phyloP scores from a whole-genome alignment of 768 basidiomycete genomes.

The Leccinum boreale region DNA sequence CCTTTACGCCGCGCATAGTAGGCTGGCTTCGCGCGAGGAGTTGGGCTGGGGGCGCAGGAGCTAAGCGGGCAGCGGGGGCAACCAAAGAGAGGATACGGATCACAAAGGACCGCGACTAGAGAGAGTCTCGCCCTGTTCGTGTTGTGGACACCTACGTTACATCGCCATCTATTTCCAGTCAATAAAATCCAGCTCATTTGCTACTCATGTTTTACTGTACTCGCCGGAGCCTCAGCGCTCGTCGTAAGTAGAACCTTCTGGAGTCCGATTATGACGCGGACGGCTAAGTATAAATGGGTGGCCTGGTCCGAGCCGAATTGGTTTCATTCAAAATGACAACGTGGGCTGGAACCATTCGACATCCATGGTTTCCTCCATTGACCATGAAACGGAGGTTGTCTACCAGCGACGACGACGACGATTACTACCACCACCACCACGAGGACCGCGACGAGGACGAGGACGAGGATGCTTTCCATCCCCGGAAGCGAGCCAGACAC shows the following conservation, averaged over 20 bases:
- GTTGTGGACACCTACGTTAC: conserved; percentile 10
- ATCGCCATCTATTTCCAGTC: conserved; percentile 3
- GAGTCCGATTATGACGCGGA: not conserved
- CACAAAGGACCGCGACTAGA: conserved; percentile 23
- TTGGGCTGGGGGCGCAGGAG: conserved; percentile 76
- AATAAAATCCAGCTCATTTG: conserved; percentile 1
- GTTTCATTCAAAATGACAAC: conserved; percentile 21
- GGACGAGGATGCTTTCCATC: conserved; percentile 5
- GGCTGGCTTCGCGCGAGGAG: conserved; percentile 77
- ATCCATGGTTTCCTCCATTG: conserved; percentile 44
- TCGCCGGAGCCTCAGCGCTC: too few species aligned
- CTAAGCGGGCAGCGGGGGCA: conserved; percentile 55
- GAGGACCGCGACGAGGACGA: conserved; percentile 7
- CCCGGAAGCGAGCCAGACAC: conserved; percentile 46
- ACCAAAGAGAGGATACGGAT: conserved; percentile 35
- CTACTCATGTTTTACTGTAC: not conserved
- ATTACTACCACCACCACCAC: not conserved
- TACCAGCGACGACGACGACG: conserved; percentile 19
- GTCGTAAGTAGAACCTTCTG: conserved; percentile 8
- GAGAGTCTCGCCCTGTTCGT: not conserved
- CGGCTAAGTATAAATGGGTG: not conserved
- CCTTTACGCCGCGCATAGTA: conserved; percentile 82
- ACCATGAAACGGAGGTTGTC: conserved; percentile 39
- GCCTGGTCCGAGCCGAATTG: not conserved
- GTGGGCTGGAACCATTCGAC: conserved; percentile 35